Conservation (phyloP, 306 rosid genomes). For the Dryas drummondii region DNA sequence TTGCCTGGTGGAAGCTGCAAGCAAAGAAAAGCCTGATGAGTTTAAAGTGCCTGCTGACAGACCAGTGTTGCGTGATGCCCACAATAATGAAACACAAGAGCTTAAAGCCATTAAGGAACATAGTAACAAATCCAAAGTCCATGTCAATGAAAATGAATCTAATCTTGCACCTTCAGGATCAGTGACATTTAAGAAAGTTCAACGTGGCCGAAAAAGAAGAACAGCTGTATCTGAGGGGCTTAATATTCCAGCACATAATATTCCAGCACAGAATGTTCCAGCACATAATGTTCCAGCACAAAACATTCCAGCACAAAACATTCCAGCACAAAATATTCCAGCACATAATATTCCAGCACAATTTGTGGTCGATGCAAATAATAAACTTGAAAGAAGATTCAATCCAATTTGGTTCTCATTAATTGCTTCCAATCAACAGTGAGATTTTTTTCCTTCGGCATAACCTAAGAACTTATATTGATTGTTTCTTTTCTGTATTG, state of each 20-base stretch:
- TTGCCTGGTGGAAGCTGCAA: slow-evolving; percentile 32
- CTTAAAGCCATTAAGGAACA: slow-evolving; percentile 3
- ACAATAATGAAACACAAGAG: slow-evolving; percentile 21
- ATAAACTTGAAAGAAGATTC: slow-evolving; percentile 13
- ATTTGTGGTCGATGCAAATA: slow-evolving; percentile 20
- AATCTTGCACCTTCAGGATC: slow-evolving; percentile 24
- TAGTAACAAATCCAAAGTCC: slow-evolving; percentile 14
- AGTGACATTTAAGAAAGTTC: slow-evolving; percentile 17
- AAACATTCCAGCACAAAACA: too few species aligned
- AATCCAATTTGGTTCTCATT: slow-evolving; percentile 60
- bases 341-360: slow-evolving; percentile 32
- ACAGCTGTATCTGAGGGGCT: slow-evolving; percentile 25
- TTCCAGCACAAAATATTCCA: too few species aligned
- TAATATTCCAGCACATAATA: slow-evolving; percentile 33
- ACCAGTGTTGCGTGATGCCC: slow-evolving; percentile 23
- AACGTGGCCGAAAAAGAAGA: slow-evolving; percentile 21
- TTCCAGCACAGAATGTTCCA: slow-evolving; percentile 11
- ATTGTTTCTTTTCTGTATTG: neutral
- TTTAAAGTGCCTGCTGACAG: slow-evolving; percentile 12
- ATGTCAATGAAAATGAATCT: slow-evolving; percentile 16
- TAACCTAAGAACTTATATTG: slow-evolving; percentile 9
- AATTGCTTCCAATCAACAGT: slow-evolving; percentile 58
- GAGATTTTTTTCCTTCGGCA: slow-evolving; percentile 20
- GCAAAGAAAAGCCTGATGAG: slow-evolving; percentile 17
- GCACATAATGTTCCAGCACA: too few species aligned